phyloP scores from a whole-genome alignment of 2,329 filamentous ascomycete genomes.

The Paecilomyces sp. region DNA sequence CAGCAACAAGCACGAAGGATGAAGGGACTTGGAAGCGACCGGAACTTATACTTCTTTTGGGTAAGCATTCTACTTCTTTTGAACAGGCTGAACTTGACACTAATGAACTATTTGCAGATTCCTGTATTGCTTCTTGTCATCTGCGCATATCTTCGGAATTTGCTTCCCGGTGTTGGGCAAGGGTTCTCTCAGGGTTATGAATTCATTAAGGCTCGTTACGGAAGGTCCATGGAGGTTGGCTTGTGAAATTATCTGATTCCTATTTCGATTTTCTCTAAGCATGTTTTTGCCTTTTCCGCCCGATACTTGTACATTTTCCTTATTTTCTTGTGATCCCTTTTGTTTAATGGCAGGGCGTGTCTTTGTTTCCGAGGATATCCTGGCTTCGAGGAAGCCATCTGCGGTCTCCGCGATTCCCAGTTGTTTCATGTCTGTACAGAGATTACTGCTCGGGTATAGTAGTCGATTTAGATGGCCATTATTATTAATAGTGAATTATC shows the following conservation, averaged over 20 bases:
- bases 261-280: slow-evolving; percentile 5
- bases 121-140: slow-evolving; percentile 41
- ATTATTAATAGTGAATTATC: neutral
- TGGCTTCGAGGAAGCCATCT: neutral
- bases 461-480: slow-evolving; percentile 1
- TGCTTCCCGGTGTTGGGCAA: slow-evolving; percentile 35
- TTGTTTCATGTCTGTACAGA: slow-evolving; percentile 1
- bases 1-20: slow-evolving; percentile 41
- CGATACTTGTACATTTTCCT: slow-evolving; percentile 10
- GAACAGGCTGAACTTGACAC: slow-evolving; percentile 5
- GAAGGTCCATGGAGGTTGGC: slow-evolving; percentile 23
- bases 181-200: slow-evolving; percentile 30
- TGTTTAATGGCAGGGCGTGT: slow-evolving; percentile 28
- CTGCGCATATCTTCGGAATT: slow-evolving; percentile 38
- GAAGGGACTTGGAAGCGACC: slow-evolving; percentile 43
- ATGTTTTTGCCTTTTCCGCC: slow-evolving; percentile 9
- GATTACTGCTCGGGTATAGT: slow-evolving; percentile 3
- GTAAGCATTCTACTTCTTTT: slow-evolving; percentile 26
- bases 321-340: slow-evolving; percentile 11
- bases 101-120: slow-evolving; percentile 30
- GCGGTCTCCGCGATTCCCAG: neutral
- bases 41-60: slow-evolving; percentile 49
- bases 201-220: slow-evolving; percentile 28
- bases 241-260: slow-evolving; percentile 17
- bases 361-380: slow-evolving; percentile 2